Percentiles rank a stretch among this genome's conserved stretches.
Conservation (phyloP, 2,329 filamentous ascomycete genomes). For the Cryphonectria japonica region DNA sequence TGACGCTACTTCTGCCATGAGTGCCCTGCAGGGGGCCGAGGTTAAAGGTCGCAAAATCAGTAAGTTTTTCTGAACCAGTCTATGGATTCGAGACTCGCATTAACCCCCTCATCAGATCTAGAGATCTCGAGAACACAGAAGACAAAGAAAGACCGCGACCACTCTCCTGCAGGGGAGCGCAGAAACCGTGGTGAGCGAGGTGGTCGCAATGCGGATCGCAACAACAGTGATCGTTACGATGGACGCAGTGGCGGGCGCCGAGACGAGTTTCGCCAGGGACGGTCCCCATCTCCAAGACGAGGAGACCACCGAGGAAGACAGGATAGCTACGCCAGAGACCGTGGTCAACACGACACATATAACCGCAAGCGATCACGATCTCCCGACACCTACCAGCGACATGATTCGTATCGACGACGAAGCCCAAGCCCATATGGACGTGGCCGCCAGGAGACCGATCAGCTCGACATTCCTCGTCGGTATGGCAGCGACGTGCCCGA, state of each 20-base stretch:
- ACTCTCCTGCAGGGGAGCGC: constrained; percentile 62
- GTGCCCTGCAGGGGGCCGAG: constrained; percentile 76
- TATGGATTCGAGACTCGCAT: constrained; percentile 21
- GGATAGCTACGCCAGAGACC: constrained; percentile 57
- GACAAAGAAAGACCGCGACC: constrained; percentile 59
- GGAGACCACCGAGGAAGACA: constrained; percentile 56
- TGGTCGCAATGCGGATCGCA: constrained; percentile 52
- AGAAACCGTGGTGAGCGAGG: constrained; percentile 41
- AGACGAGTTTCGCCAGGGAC: constrained; percentile 68
- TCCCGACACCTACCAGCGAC: constrained; percentile 54
- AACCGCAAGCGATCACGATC: constrained; percentile 66
- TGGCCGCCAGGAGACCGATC: constrained; percentile 56
- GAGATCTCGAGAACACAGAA: constrained; percentile 90
- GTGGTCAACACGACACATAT: constrained; percentile 44
- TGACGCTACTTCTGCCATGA: constrained; percentile 75
- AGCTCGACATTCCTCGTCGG: constrained; percentile 73
- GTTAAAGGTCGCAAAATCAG: constrained; percentile 92
- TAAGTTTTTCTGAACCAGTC: constrained; percentile 53
- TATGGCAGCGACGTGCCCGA: constrained; percentile 80
- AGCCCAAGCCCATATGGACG: constrained; percentile 68
- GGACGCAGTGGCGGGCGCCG: constrained; percentile 50
- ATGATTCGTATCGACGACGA: constrained; percentile 64
- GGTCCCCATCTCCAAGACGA: constrained; percentile 62
- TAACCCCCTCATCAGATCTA: constrained; percentile 63
- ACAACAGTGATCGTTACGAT: constrained; percentile 52